Percentiles rank a stretch among this genome's conserved stretches.
Conservation (phyloP, 306 rosid genomes). For the Albizia julibrissin region DNA sequence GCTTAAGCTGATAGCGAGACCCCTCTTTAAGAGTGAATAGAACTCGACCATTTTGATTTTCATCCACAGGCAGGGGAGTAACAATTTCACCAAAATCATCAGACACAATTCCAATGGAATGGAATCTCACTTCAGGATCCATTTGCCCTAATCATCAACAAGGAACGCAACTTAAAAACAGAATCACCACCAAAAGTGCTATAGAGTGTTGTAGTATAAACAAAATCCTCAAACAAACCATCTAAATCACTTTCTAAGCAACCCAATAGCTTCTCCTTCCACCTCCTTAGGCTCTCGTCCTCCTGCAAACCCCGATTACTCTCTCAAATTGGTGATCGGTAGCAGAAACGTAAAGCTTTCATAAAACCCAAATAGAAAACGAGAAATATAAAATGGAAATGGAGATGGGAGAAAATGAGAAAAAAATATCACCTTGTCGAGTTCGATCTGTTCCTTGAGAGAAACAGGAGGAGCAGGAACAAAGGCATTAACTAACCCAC, state of each 20-base stretch:
- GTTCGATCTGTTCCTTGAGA: constrained; percentile 93
- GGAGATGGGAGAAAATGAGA: not conserved
- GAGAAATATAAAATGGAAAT: not conserved
- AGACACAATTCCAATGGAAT: constrained; percentile 75
- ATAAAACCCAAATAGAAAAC: constrained; percentile 28
- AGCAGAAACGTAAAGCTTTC: constrained; percentile 8
- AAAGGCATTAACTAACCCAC: constrained; percentile 43
- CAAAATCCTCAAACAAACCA: constrained; percentile 55
- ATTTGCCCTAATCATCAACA: constrained; percentile 45
- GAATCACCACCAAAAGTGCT: not conserved
- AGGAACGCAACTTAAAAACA: constrained; percentile 12
- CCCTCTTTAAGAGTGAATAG: constrained; percentile 81
- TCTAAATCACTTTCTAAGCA: constrained; percentile 78
- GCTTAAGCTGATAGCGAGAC: constrained; percentile 73
- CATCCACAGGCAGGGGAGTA: constrained; percentile 65
- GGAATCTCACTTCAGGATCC: constrained; percentile 94
- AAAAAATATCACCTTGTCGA: constrained; percentile 65
- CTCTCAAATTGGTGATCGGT: constrained; percentile 24
- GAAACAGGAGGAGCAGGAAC: constrained; percentile 88
- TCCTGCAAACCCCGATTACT: constrained; percentile 54
- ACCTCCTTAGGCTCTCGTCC: constrained; percentile 96
- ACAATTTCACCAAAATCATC: constrained; percentile 73
- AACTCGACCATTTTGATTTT: constrained; percentile 43
- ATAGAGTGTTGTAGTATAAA: not conserved
- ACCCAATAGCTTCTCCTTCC: constrained; percentile 98